These are phyloP conservation scores for Murraya koenigii DNA, from an alignment of 345 rosid species.

Conservation along the genomic window DNA sequence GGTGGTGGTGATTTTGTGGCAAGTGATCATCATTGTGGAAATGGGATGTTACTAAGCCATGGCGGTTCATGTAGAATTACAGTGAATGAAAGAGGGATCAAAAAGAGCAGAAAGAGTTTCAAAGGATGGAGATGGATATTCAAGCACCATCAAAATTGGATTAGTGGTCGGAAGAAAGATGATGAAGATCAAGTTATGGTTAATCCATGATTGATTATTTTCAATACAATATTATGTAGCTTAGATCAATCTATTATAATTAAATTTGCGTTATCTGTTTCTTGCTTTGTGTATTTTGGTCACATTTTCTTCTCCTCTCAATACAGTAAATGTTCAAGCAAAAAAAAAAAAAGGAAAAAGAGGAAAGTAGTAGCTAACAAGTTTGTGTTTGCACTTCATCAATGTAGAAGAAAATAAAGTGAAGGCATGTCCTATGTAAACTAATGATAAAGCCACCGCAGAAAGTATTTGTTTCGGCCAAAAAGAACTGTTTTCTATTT, in stretches of 20 bases:
- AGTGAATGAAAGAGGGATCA: slow-evolving; percentile 59
- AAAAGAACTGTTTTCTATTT: neutral
- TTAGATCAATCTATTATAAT: slow-evolving; percentile 8
- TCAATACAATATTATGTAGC: slow-evolving; percentile 2
- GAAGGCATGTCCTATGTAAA: neutral
- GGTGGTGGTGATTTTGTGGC: slow-evolving; percentile 34
- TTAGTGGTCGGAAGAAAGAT: slow-evolving; percentile 36
- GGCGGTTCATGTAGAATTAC: slow-evolving; percentile 68
- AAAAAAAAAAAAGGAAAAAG: neutral
- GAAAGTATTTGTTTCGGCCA: neutral
- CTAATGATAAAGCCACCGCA: neutral
- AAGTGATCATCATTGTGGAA: slow-evolving; percentile 22
- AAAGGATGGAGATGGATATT: slow-evolving; percentile 96
- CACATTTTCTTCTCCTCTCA: neutral
- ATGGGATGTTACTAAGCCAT: slow-evolving; percentile 22
- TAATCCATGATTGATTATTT: slow-evolving; percentile 16
- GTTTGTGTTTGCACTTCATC: neutral
- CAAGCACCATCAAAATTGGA: slow-evolving; percentile 50
- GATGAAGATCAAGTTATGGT: slow-evolving; percentile 23
- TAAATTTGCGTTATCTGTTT: slow-evolving; percentile 3
- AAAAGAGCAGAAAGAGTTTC: slow-evolving; percentile 77
- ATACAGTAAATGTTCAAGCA: neutral
- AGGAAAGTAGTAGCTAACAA: neutral
- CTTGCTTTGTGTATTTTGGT: neutral
- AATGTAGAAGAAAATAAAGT: neutral